Evolutionary conservation across 164 flowering plant species (phyloP).

Genomic region (Vitis rupestris): DNA sequence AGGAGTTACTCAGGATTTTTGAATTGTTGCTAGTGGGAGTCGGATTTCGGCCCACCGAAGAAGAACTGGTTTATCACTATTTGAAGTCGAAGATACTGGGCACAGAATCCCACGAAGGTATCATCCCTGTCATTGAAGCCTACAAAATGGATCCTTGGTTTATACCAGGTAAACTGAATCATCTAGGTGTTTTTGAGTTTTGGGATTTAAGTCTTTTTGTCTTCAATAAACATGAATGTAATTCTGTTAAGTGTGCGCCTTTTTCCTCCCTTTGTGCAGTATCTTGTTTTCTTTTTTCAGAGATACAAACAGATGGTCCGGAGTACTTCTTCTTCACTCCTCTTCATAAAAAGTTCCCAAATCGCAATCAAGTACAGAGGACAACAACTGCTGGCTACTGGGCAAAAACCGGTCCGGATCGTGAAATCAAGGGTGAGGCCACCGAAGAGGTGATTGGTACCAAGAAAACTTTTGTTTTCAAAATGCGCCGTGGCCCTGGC

Average conservation of each 20-base stretch:
- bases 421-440: not conserved
- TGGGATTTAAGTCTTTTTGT: too few relatives aligned
- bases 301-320: too few relatives aligned
- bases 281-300: not conserved
- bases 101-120: not conserved
- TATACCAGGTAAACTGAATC: conserved; percentile 10
- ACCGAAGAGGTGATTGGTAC: conserved; percentile 7
- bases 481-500: conserved; percentile 8
- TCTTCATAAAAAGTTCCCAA: conserved; percentile 2
- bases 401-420: conserved; percentile 22
- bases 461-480: conserved; percentile 24
- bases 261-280: not conserved
- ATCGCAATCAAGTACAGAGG: conserved; percentile 8
- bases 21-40: not conserved
- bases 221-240: too few relatives aligned
- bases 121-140: conserved; percentile 2
- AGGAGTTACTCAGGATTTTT: too few relatives aligned
- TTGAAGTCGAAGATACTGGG: conserved; percentile 14
- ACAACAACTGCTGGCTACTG: conserved; percentile 16
- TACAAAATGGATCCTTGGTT: conserved; percentile 11
- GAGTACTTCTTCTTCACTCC: conserved; percentile 21
- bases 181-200: too few relatives aligned
- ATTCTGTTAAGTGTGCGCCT: not conserved
- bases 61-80: conserved; percentile 10
- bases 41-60: not conserved